phyloP scores from a whole-genome alignment of 768 basidiomycete genomes.

The Tulasnella calospora region DNA sequence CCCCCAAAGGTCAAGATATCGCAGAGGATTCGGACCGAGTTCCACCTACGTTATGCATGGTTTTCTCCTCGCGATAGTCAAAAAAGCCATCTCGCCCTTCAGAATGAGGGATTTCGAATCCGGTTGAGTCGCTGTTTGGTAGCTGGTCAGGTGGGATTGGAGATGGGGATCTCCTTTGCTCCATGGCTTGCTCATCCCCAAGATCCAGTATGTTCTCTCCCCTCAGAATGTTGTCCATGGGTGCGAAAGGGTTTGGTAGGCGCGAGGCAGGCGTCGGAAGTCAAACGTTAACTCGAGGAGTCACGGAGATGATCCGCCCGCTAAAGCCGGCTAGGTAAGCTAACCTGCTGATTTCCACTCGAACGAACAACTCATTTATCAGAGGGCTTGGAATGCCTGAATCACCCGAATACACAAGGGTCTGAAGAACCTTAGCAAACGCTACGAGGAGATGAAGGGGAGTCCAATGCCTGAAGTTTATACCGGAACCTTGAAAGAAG shows the following conservation, averaged over 20 bases:
- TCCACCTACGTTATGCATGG: slow-evolving; percentile 41
- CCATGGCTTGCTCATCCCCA: not conserved
- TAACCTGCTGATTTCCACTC: too few relatives aligned
- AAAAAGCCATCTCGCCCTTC: slow-evolving; percentile 60
- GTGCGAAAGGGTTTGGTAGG: not conserved
- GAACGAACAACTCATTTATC: too few relatives aligned
- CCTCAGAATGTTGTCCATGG: not conserved
- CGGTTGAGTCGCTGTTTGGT: slow-evolving; percentile 9
- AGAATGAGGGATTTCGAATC: slow-evolving; percentile 23
- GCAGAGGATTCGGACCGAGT: not conserved
- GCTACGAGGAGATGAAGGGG: too few relatives aligned
- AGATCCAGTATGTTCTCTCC: not conserved
- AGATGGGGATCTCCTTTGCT: not conserved
- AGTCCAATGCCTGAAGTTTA: too few relatives aligned
- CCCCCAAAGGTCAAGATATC: slow-evolving; percentile 48
- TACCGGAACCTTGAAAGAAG: too few relatives aligned
- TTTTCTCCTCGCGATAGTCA: slow-evolving; percentile 75
- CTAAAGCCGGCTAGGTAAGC: not conserved
- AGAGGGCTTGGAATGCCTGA: too few relatives aligned
- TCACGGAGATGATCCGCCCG: not conserved
- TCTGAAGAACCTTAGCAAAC: too few relatives aligned
- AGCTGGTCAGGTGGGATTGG: not conserved
- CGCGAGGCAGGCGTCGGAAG: not conserved
- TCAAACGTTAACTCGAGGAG: not conserved
- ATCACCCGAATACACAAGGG: too few relatives aligned